phyloP scores from a whole-genome alignment of 768 basidiomycete genomes.

The Tricholoma flavovirens region DNA sequence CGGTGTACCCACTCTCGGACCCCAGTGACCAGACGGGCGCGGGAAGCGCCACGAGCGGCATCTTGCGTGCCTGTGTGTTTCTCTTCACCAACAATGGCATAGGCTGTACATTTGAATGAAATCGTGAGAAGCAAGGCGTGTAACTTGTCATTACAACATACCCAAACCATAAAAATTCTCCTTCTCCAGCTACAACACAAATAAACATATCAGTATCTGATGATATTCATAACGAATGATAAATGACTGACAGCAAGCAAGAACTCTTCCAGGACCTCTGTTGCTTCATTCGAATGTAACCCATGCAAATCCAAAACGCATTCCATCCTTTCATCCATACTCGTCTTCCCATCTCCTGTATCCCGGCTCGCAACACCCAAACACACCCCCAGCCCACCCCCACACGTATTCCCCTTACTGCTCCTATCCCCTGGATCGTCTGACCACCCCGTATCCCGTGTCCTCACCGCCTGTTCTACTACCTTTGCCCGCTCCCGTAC shows the following conservation, averaged over 20 bases:
- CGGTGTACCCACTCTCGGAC: constrained; percentile 89
- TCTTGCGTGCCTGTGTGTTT: constrained; percentile 96
- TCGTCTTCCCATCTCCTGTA: constrained; percentile 49
- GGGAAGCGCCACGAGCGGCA: constrained; percentile 70
- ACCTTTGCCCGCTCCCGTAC: constrained; percentile 76
- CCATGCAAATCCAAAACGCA: constrained; percentile 87
- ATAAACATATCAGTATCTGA: not conserved
- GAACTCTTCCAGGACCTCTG: constrained; percentile 86
- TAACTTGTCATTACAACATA: constrained; percentile 25
- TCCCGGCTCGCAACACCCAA: constrained; percentile 76
- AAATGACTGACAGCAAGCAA: constrained; percentile 66
- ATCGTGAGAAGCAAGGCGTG: not conserved
- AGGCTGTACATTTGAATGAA: constrained; percentile 44
- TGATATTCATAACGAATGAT: not conserved
- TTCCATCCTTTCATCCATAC: constrained; percentile 88
- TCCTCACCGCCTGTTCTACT: constrained; percentile 70
- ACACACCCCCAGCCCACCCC: constrained; percentile 78
- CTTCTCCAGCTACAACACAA: constrained; percentile 58
- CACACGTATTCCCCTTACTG: constrained; percentile 67
- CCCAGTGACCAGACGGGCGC: constrained; percentile 76
- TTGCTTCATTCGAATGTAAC: constrained; percentile 88
- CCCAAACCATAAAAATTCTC: constrained; percentile 87
- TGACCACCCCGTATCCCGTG: constrained; percentile 66
- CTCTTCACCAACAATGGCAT: constrained; percentile 89
- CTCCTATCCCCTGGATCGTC: constrained; percentile 81